phyloP scores from a whole-genome alignment of 2,329 filamentous ascomycete species.

The Davidsoniella eucalypti region DNA sequence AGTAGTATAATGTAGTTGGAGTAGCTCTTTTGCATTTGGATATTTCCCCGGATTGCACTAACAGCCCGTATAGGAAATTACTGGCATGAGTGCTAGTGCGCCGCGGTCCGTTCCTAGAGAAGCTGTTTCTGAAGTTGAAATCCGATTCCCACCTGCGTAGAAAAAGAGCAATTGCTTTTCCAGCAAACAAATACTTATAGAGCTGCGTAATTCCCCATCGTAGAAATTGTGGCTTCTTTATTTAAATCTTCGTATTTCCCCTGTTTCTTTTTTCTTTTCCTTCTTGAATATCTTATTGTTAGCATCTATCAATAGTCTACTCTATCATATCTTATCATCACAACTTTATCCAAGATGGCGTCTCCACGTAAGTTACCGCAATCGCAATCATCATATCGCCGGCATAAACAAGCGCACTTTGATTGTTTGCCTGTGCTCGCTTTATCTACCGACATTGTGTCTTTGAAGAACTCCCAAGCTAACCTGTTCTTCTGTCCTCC shows the following conservation, averaged over 20 bases:
- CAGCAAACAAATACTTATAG: not conserved
- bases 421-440: conserved; percentile 99
- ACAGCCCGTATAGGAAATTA: too few species aligned
- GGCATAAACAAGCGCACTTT: conserved; percentile 93
- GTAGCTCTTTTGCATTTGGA: not conserved
- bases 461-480: not conserved
- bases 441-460: not conserved
- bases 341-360: conserved; percentile 39
- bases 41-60: too few species aligned
- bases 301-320: not conserved
- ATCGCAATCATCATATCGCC: conserved; percentile 89
- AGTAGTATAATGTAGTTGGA: too few species aligned
- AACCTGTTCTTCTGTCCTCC: not conserved
- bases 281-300: conserved; percentile 9
- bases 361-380: conserved; percentile 73
- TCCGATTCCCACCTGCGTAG: too few species aligned
- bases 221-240: not conserved
- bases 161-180: too few species aligned
- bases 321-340: conserved; percentile 17
- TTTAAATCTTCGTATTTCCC: not conserved
- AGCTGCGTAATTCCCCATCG: not conserved
- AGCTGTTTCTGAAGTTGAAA: too few species aligned
- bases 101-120: too few species aligned
- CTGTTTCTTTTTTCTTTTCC: conserved; percentile 10
- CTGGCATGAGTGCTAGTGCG: too few species aligned